Evolutionary conservation across 2,329 filamentous ascomycete species (phyloP).

Genomic region (Ascochyta clinopodiicola): DNA sequence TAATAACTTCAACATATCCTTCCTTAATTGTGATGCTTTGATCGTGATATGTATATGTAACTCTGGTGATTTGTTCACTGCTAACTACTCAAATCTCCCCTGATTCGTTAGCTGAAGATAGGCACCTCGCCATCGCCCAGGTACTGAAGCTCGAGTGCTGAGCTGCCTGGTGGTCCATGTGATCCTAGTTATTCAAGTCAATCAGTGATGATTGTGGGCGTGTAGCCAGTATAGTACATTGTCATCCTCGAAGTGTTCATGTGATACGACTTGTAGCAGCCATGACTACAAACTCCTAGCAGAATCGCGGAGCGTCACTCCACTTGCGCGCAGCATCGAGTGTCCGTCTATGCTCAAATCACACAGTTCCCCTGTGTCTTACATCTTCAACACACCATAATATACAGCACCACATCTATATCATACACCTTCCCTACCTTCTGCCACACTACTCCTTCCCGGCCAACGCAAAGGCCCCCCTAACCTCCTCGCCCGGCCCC

Average conservation of each 20-base stretch:
- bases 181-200: no score
- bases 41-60: no score
- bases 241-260: no score
- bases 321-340: background rate
- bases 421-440: slow-evolving; percentile 1
- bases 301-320: background rate
- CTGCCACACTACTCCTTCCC: slow-evolving; percentile 13
- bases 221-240: no score
- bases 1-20: slow-evolving; percentile 27
- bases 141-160: no score
- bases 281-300: background rate
- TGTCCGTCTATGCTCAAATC: background rate
- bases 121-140: no score
- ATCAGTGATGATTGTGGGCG: no score
- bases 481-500: slow-evolving; percentile 48
- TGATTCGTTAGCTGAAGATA: no score
- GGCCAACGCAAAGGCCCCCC: slow-evolving; percentile 33
- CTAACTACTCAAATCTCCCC: background rate
- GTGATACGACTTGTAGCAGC: background rate
- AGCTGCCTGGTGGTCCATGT: no score
- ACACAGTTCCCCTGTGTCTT: background rate
- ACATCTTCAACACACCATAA: background rate
- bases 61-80: no score
- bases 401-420: background rate
- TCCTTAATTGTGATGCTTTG: slow-evolving; percentile 13